Conservation (phyloP, 2,329 filamentous ascomycete species). For the Colletotrichum sp. region DNA sequence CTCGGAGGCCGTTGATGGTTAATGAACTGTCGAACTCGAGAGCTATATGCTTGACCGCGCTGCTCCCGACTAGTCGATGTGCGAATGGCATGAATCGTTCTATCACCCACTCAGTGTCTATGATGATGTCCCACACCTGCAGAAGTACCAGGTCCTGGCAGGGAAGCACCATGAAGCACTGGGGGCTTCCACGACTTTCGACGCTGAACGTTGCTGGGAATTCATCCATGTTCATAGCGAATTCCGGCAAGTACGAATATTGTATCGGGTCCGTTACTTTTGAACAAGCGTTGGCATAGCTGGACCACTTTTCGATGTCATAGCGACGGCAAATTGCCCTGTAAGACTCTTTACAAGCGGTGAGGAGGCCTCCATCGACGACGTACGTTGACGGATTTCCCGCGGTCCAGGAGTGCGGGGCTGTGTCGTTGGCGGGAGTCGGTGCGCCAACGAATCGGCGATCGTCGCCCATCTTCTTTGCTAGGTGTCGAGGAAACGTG, state of each 20-base stretch:
- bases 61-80: neutral
- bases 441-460: neutral
- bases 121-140: neutral
- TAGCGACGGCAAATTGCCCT: neutral
- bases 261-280: neutral
- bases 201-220: neutral
- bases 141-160: neutral
- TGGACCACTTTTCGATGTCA: neutral
- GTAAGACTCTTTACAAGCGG: neutral
- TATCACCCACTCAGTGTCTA: neutral
- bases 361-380: neutral
- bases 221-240: neutral
- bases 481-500: neutral
- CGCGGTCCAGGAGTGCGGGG: neutral
- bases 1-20: neutral
- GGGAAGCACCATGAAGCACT: neutral
- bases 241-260: neutral
- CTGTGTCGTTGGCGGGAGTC: neutral
- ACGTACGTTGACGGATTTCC: neutral
- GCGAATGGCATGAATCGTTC: neutral
- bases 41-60: neutral
- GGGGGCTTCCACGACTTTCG: neutral
- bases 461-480: neutral
- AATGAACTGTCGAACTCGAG: neutral
- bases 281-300: neutral